phyloP scores from a whole-genome alignment of 1,284 basidiomycete genomes.

The Mycena citricolor region DNA sequence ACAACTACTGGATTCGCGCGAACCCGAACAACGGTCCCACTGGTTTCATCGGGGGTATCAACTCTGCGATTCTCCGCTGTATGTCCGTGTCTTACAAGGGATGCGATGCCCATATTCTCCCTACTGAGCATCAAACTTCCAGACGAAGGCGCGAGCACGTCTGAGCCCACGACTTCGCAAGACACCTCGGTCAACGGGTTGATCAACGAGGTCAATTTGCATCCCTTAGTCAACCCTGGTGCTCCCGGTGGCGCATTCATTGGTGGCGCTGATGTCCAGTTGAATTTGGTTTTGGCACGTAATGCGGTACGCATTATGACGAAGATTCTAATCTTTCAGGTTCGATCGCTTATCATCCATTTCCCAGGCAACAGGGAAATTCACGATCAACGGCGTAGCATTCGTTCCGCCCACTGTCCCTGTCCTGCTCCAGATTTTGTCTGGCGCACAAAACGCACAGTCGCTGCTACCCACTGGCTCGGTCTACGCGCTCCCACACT shows the following conservation, averaged over 20 bases:
- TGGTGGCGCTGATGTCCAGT: slow-evolving; percentile 29
- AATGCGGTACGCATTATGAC: no score
- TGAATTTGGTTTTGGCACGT: slow-evolving; percentile 26
- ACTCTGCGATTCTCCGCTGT: slow-evolving; percentile 9
- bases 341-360: no score
- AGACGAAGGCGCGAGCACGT: no score
- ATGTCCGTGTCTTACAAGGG: no score
- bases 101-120: no score
- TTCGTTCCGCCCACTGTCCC: slow-evolving; percentile 32
- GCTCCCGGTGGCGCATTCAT: slow-evolving; percentile 27
- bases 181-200: no score
- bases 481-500: slow-evolving; percentile 37
- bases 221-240: slow-evolving; percentile 28
- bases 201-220: slow-evolving; percentile 33
- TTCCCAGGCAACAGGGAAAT: no score
- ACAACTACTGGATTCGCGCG: slow-evolving; percentile 11
- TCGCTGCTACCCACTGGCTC: slow-evolving; percentile 39
- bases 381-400: slow-evolving; percentile 29
- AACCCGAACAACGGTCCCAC: slow-evolving; percentile 1
- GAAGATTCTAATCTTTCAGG: no score
- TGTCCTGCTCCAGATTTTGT: slow-evolving; percentile 45
- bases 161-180: no score
- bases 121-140: no score
- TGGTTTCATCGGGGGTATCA: slow-evolving; percentile 5
- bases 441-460: slow-evolving; percentile 36